phyloP scores from a whole-genome alignment of 192 early-diverging fungal species.

The Rhizoclosmatium globosum region DNA sequence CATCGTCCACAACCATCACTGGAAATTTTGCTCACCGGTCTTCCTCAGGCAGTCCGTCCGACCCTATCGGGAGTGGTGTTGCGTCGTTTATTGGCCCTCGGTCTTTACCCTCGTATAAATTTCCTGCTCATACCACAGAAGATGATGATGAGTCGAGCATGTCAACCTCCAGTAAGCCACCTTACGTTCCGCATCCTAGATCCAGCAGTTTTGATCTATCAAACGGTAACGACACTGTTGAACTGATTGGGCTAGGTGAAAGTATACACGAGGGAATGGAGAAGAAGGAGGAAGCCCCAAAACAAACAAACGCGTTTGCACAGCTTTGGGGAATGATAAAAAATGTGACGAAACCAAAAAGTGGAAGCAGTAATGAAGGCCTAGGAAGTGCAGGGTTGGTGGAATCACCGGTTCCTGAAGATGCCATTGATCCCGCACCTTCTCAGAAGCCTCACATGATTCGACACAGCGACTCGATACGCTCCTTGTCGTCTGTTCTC shows the following conservation, averaged over 20 bases:
- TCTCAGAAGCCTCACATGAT: not conserved
- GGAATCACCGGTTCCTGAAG: not conserved
- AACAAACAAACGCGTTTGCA: conserved; percentile 29
- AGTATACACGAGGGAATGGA: not conserved
- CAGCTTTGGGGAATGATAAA: conserved; percentile 39
- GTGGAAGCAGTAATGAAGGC: not conserved
- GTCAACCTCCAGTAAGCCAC: not conserved
- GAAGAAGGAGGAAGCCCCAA: not conserved
- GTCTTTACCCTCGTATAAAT: not conserved
- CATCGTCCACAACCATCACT: not conserved
- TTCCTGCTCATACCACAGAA: not conserved
- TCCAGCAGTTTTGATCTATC: not conserved
- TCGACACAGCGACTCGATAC: not conserved
- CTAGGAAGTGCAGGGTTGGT: not conserved
- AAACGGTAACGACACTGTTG: not conserved
- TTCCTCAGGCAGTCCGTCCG: not conserved
- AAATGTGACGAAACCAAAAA: conserved; percentile 14
- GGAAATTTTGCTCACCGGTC: not conserved
- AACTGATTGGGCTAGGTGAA: not conserved
- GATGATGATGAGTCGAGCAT: not conserved
- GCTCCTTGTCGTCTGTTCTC: not conserved
- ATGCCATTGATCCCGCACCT: not conserved
- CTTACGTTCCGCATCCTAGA: not conserved
- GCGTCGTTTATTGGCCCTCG: not conserved
- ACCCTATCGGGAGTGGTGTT: not conserved